Percentiles rank a stretch among this genome's conserved stretches.
phyloP scores from a whole-genome alignment of 768 basidiomycete species.

The Calocera viscosa region DNA sequence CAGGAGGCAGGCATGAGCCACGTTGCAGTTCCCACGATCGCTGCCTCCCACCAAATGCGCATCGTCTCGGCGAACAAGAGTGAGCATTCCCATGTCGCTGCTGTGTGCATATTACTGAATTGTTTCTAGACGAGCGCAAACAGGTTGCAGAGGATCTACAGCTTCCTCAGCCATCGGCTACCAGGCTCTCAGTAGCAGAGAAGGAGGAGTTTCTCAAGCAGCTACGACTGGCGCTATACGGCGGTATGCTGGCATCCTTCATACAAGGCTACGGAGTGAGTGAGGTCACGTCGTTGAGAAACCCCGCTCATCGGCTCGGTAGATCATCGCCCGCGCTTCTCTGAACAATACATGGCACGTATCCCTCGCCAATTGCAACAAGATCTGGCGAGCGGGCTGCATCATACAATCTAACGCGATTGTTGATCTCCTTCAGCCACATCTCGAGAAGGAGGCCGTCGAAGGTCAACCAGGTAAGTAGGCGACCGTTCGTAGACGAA shows the following conservation, averaged over 20 bases:
- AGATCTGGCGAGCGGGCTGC: slow-evolving; percentile 27
- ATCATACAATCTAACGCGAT: slow-evolving; percentile 23
- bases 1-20: slow-evolving; percentile 26
- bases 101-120: no score
- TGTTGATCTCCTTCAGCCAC: slow-evolving; percentile 22
- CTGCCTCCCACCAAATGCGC: slow-evolving; percentile 26
- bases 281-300: neutral
- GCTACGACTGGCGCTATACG: slow-evolving; percentile 24
- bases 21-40: slow-evolving; percentile 26
- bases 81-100: no score
- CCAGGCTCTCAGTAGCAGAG: slow-evolving; percentile 10
- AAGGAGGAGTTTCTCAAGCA: slow-evolving; percentile 20
- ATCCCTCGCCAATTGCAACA: slow-evolving; percentile 20
- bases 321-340: slow-evolving; percentile 25
- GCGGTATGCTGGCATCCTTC: slow-evolving; percentile 24
- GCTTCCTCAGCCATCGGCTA: slow-evolving; percentile 20
- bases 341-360: slow-evolving; percentile 24
- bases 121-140: slow-evolving; percentile 16
- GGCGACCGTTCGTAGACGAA: no score
- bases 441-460: slow-evolving; percentile 13
- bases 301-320: neutral
- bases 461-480: slow-evolving; percentile 15
- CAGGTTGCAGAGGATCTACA: slow-evolving; percentile 22
- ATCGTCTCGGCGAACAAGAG: slow-evolving; percentile 24
- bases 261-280: slow-evolving; percentile 26